Evolutionary conservation across 257 asterid genomes (phyloP).

Genomic region (Buddleja alternifolia): DNA sequence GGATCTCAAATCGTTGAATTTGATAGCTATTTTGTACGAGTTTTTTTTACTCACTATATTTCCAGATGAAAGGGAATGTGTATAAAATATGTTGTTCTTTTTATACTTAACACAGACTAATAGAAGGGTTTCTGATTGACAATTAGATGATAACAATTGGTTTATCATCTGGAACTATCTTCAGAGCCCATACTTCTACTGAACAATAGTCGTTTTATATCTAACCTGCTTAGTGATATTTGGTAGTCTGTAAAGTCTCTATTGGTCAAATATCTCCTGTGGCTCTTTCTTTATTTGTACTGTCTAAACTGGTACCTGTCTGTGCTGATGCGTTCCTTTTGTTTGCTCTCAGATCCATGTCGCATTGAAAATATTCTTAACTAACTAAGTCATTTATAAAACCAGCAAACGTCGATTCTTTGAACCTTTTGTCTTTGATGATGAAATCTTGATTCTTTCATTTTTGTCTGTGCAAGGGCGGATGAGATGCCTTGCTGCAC

Average conservation of each 20-base stretch:
- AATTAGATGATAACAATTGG: constrained; percentile 8
- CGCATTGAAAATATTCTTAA: not conserved
- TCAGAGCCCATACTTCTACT: not conserved
- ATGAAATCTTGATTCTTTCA: constrained; percentile 8
- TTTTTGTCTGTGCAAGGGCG: constrained; percentile 60
- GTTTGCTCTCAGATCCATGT: constrained; percentile 10
- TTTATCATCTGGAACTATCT: constrained; percentile 5
- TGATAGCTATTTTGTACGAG: constrained; percentile 11
- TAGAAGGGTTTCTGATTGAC: constrained; percentile 2
- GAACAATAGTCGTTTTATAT: not conserved
- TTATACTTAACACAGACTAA: constrained; percentile 8
- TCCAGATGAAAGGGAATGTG: constrained; percentile 11
- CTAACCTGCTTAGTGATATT: not conserved
- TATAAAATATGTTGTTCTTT: constrained; percentile 3
- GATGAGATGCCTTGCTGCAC: constrained; percentile 98
- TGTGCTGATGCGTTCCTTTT: not conserved
- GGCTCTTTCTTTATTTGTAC: constrained; percentile 11
- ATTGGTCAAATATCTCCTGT: not conserved
- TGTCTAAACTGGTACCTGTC: constrained; percentile 1
- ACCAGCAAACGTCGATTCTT: constrained; percentile 26
- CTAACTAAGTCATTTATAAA: constrained; percentile 11
- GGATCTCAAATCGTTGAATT: constrained; percentile 13
- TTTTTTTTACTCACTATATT: constrained; percentile 22
- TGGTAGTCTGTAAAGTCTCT: not conserved
- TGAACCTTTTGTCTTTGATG: constrained; percentile 6